phyloP scores from a whole-genome alignment of 305 asterid species.

The Fraxinus dipetala region DNA sequence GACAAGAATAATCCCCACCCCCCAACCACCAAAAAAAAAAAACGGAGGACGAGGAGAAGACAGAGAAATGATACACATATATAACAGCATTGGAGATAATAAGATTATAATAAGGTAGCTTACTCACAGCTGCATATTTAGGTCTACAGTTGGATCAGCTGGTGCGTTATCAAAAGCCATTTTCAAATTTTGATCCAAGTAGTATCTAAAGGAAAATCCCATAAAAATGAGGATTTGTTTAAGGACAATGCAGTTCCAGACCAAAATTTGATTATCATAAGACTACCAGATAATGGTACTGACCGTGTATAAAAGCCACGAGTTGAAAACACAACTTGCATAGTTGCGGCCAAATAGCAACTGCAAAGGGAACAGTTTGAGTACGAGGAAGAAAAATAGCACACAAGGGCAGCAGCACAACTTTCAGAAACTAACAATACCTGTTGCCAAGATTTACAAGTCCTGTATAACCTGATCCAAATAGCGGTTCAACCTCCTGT shows the following conservation, averaged over 20 bases:
- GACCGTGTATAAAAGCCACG: conserved; percentile 74
- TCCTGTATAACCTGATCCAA: conserved; percentile 98
- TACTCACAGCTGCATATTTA: conserved; percentile 76
- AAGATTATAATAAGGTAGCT: background rate
- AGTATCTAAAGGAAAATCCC: conserved; percentile 51
- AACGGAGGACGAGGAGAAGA: background rate
- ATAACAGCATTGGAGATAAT: background rate
- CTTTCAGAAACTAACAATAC: conserved; percentile 32
- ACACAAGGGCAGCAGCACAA: conserved; percentile 7
- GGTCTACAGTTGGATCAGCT: conserved; percentile 92
- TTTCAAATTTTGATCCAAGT: conserved; percentile 55
- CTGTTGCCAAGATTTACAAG: conserved; percentile 97
- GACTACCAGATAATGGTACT: conserved; percentile 29
- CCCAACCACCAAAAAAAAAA: background rate
- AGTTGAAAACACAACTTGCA: conserved; percentile 89
- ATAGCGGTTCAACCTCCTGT: conserved; percentile 74
- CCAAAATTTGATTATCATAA: conserved; percentile 16
- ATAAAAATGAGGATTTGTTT: background rate
- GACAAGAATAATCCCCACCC: background rate
- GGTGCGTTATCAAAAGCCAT: conserved; percentile 73
- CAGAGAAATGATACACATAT: background rate
- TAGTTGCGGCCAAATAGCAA: conserved; percentile 93
- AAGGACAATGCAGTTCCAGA: conserved; percentile 15
- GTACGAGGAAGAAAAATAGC: conserved; percentile 14
- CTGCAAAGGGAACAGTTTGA: conserved; percentile 48